Base-by-base conservation (phyloP, 352 stramenopile genomes). In the Phytophthora rubi region DNA sequence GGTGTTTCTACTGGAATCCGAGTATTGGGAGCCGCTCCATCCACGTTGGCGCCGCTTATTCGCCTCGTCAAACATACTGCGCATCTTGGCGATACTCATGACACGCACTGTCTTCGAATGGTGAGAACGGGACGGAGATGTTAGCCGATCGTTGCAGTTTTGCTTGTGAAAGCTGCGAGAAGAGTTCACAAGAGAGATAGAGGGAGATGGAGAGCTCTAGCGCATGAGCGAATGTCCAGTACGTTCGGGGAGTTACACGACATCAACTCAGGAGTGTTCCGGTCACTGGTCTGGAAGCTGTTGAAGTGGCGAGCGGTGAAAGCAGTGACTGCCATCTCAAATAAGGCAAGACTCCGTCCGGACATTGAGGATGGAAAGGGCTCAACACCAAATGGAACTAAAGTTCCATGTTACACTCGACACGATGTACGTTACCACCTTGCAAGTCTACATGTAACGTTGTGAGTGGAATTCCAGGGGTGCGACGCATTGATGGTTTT, bases 1-100 rank as follows among this genome's bases (percentile, higher is more conserved):
- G 3, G 28, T 60, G 53, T 39, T 58, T 18, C 18, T 37, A n/a
- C 52, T 63, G 5, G 51, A 62, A 21, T 53, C 59, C 0, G 37
- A 68, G 18, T 56, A 53, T 33, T 71, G 65, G 15, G 65, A 68
- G 13, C 57, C 23, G 10, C 51, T 47, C 26, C 51, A 35, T 6
- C 32, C 65, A 28, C 44, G 32, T n/a, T 53, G 58, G 39, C 47
- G 54, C 35, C 42, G 49, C 32, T 58, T 53, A 23, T 39, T 66
- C 4, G 30, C 45, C 6, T 58, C 54, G 10, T 53, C 45, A 30
- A 53, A 30, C 8, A 53, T 30, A 16, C 45, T 53, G n/a, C 45
- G 45, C 18, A 53, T 53, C 10, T 13, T 30, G n/a, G 45, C n/a
- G 18, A 32, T 15, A 15, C 21, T 53, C 45, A 52, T 52, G 18